phyloP scores from a whole-genome alignment of 73 alveolate genomes.

The Stentor coeruleus region DNA sequence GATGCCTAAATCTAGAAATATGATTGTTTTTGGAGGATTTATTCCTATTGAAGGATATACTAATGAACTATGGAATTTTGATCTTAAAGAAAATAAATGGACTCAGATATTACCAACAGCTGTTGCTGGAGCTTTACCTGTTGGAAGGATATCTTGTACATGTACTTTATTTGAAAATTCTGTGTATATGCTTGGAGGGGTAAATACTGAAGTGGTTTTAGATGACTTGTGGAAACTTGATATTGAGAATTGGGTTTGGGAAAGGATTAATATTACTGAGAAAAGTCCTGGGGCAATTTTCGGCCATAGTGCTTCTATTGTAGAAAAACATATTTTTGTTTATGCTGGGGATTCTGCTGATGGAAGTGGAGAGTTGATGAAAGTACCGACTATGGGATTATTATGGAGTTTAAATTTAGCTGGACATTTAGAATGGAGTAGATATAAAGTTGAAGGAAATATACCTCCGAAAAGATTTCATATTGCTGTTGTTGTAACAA shows the following conservation, averaged over 20 bases:
- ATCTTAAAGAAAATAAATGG: background rate
- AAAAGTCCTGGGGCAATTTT: conserved; percentile 18
- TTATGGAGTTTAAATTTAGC: conserved; percentile 15
- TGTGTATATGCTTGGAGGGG: background rate
- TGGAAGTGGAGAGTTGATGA: background rate
- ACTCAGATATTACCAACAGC: background rate
- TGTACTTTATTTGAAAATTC: background rate
- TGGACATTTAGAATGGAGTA: background rate
- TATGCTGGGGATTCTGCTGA: conserved; percentile 12
- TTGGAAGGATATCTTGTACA: background rate
- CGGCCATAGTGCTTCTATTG: background rate
- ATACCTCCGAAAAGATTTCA: conserved; percentile 14
- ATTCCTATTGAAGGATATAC: conserved; percentile 12
- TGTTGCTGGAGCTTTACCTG: conserved; percentile 16
- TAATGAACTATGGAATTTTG: conserved; percentile 5
- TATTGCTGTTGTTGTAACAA: background rate
- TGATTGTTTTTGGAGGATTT: conserved; percentile 2
- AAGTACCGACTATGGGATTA: conserved; percentile 4
- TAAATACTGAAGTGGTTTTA: conserved; percentile 9
- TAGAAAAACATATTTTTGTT: background rate
- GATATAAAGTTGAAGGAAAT: conserved; percentile 22
- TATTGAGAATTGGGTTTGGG: conserved; percentile 3
- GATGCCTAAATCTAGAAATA: background rate
- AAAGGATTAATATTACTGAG: background rate
- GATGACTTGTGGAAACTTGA: conserved; percentile 13